These are phyloP conservation scores for Globisporangium lucens DNA, from an alignment of 352 stramenopile genomes.

Conservation along the genomic window DNA sequence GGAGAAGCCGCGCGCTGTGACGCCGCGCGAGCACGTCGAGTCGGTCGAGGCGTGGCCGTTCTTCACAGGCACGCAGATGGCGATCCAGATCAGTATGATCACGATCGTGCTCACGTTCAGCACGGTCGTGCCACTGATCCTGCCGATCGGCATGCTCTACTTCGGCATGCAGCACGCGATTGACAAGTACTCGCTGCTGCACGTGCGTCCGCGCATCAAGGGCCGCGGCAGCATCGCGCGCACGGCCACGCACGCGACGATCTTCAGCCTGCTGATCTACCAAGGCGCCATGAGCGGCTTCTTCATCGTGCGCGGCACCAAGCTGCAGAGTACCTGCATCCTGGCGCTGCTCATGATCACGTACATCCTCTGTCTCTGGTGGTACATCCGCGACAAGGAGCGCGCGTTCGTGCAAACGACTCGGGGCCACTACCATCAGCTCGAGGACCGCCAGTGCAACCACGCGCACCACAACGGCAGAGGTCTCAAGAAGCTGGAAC, in stretches of 20 bases:
- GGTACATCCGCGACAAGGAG: conserved; percentile 86
- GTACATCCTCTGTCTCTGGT: conserved; percentile 77
- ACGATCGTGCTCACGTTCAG: conserved; percentile 83
- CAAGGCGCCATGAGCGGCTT: conserved; percentile 82
- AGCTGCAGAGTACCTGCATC: conserved; percentile 64
- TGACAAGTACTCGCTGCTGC: conserved; percentile 83
- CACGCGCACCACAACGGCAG: conserved; percentile 25
- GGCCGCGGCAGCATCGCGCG: conserved; percentile 77
- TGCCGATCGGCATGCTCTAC: conserved; percentile 79
- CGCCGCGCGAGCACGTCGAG: conserved; percentile 62
- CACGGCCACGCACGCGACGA: conserved; percentile 77
- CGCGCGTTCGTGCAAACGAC: conserved; percentile 45
- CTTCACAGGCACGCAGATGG: conserved; percentile 81
- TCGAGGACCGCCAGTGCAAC: conserved; percentile 39
- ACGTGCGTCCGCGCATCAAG: conserved; percentile 81
- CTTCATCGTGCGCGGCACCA: conserved; percentile 77
- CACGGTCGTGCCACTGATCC: conserved; percentile 81
- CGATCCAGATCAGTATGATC: conserved; percentile 82
- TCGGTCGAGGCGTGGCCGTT: conserved; percentile 75
- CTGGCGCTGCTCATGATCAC: conserved; percentile 79
- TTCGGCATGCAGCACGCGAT: conserved; percentile 82
- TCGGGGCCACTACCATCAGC: conserved; percentile 33
- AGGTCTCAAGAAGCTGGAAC: conserved; percentile 12
- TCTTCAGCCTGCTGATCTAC: conserved; percentile 79
- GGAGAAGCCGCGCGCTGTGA: conserved; percentile 75